A percentile compares a stretch with the other conserved stretches of the same genome.
phyloP scores from a whole-genome alignment of 345 rosid genomes.

The Microthlaspi erraticum region DNA sequence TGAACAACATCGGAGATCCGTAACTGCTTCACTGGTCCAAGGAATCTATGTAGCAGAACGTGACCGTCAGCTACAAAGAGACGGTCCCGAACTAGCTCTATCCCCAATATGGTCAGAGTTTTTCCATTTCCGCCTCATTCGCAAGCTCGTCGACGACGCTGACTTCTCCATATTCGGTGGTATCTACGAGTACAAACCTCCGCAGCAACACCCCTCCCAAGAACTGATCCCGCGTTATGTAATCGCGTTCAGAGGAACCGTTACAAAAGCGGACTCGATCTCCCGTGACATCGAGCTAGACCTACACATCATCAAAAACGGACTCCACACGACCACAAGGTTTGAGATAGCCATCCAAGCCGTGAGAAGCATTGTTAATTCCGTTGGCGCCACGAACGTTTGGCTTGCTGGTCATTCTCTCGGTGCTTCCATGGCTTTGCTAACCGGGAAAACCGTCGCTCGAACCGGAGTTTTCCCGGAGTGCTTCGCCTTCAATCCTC shows the following conservation, averaged over 20 bases:
- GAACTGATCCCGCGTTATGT: constrained; percentile 63
- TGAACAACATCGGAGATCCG: constrained; percentile 66
- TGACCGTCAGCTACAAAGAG: constrained; percentile 83
- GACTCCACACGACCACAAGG: constrained; percentile 76
- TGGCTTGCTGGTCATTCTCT: constrained; percentile 97
- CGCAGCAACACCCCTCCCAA: constrained; percentile 34
- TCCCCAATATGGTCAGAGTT: constrained; percentile 91
- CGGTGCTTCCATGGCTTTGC: constrained; percentile 83
- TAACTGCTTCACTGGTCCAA: constrained; percentile 82
- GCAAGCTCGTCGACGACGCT: constrained; percentile 65
- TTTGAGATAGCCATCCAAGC: constrained; percentile 83
- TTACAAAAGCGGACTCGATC: constrained; percentile 69
- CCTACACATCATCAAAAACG: constrained; percentile 62
- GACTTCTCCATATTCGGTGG: constrained; percentile 87
- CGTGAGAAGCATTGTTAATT: constrained; percentile 65
- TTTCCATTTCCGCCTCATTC: constrained; percentile 64
- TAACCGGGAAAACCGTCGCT: constrained; percentile 79
- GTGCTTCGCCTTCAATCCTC: constrained; percentile 84
- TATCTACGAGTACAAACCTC: constrained; percentile 67
- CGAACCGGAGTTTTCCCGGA: constrained; percentile 59
- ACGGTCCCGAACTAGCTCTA: constrained; percentile 56
- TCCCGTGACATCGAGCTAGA: constrained; percentile 72
- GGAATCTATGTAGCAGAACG: constrained; percentile 80
- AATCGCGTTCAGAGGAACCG: constrained; percentile 82
- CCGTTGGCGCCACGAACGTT: constrained; percentile 65